Conservation (phyloP, 1,284 basidiomycete genomes). For the Malassezia yamatoensis region DNA sequence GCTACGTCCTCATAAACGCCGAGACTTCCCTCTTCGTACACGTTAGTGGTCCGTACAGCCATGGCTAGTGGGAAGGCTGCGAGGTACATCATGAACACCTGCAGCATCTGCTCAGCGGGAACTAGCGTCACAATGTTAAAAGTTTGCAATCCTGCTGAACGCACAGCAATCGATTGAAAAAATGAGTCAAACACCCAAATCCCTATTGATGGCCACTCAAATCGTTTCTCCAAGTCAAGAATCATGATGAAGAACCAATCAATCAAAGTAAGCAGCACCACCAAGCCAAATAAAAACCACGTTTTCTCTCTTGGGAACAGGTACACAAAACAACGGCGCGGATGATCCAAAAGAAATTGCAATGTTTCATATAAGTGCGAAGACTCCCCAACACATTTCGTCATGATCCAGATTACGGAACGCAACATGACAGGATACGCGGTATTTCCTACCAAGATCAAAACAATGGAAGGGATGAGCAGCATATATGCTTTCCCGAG, state of each 20-base stretch:
- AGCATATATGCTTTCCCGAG: constrained; percentile 82
- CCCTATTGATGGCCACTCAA: constrained; percentile 53
- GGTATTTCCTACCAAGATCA: constrained; percentile 84
- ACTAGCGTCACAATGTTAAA: constrained; percentile 62
- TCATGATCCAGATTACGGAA: constrained; percentile 57
- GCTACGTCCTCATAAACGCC: constrained; percentile 26
- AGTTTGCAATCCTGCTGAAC: constrained; percentile 76
- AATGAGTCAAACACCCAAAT: constrained; percentile 49
- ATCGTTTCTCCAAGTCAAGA: constrained; percentile 54
- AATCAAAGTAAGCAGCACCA: constrained; percentile 57
- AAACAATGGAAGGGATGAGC: constrained; percentile 56
- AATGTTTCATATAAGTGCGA: constrained; percentile 69
- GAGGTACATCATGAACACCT: constrained; percentile 57
- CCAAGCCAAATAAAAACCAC: constrained; percentile 69
- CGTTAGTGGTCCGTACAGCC: constrained; percentile 84
- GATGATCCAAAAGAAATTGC: constrained; percentile 86
- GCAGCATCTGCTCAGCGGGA: constrained; percentile 76
- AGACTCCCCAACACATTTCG: constrained; percentile 56
- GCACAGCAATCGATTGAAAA: constrained; percentile 57
- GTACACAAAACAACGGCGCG: constrained; percentile 81
- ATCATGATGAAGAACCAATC: constrained; percentile 84
- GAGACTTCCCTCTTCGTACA: constrained; percentile 70
- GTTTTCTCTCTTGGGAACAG: constrained; percentile 85
- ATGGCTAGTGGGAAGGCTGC: constrained; percentile 53
- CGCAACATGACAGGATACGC: constrained; percentile 53